Conservation (phyloP, 2,329 filamentous ascomycete genomes). For the Fusarium piperis region DNA sequence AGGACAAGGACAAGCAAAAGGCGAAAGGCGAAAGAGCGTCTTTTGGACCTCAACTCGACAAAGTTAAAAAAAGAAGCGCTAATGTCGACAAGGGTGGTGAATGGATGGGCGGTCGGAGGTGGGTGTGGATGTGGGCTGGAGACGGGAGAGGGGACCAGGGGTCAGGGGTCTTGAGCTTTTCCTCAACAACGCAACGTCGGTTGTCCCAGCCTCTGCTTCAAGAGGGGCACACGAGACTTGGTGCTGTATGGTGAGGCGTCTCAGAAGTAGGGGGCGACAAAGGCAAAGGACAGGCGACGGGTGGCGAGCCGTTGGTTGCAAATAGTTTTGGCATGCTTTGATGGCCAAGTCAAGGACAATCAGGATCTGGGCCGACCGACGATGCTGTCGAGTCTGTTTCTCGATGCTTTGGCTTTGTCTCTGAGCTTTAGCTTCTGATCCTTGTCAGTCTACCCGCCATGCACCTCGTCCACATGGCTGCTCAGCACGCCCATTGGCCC, state of each 20-base stretch:
- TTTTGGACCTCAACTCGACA: background rate
- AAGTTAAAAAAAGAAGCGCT: slow-evolving; percentile 31
- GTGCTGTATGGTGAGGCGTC: slow-evolving; percentile 8
- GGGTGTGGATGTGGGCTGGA: slow-evolving; percentile 15
- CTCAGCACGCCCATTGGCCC: slow-evolving; percentile 48
- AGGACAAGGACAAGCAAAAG: background rate
- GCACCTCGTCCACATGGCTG: slow-evolving; percentile 25
- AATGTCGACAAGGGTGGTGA: background rate
- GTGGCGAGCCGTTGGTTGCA: background rate
- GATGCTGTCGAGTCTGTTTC: slow-evolving; percentile 15
- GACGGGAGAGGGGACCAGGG: slow-evolving; percentile 19
- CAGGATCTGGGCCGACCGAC: slow-evolving; percentile 2
- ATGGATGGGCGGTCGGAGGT: background rate
- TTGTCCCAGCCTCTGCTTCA: slow-evolving; percentile 35
- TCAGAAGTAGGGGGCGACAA: slow-evolving; percentile 10
- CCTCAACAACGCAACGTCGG: slow-evolving; percentile 25
- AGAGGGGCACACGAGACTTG: slow-evolving; percentile 14
- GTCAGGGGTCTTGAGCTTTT: slow-evolving; percentile 17
- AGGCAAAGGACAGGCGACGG: background rate
- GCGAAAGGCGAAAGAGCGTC: background rate
- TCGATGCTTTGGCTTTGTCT: slow-evolving; percentile 12
- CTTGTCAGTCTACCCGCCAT: slow-evolving; percentile 22
- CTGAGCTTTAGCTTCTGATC: slow-evolving; percentile 1
- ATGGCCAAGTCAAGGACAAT: background rate
- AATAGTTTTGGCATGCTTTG: background rate